Conservation (phyloP, 106 monocot genomes). For the Iris macrosiphon region DNA sequence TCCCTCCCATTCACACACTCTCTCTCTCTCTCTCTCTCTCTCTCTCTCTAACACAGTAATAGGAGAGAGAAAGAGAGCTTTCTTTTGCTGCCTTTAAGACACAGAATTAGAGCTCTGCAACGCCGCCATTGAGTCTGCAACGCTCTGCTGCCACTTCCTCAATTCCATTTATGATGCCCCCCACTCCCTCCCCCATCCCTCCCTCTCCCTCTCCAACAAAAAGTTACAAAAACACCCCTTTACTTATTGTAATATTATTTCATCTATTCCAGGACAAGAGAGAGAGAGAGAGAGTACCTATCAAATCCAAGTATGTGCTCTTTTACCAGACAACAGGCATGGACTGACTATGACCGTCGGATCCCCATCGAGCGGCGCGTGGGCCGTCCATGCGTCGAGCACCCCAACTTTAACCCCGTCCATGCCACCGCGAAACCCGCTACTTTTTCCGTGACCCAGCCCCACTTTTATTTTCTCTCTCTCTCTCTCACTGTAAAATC, state of each 20-base stretch:
- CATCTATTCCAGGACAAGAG: not conserved
- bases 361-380: not conserved
- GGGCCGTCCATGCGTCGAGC: not conserved
- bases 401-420: not conserved
- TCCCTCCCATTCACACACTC: no score
- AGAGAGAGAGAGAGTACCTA: not conserved
- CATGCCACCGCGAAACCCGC: slow-evolving; percentile 8
- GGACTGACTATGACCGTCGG: not conserved
- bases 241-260: no score
- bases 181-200: slow-evolving; percentile 4
- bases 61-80: not conserved
- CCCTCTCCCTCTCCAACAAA: no score
- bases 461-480: no score
- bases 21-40: no score
- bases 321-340: no score
- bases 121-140: slow-evolving; percentile 44
- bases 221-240: no score
- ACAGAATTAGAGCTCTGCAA: slow-evolving; percentile 36
- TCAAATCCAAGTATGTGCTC: not conserved
- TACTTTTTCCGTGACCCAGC: not conserved
- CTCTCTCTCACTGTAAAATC: no score
- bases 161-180: slow-evolving; percentile 24
- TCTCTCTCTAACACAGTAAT: no score
- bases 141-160: slow-evolving; percentile 15
- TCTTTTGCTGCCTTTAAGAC: slow-evolving; percentile 21